Percentiles rank a stretch among this genome's conserved stretches.
These are phyloP conservation scores for Linaria vulgaris DNA, from an alignment of 257 asterid genomes.

Conservation along the genomic window DNA sequence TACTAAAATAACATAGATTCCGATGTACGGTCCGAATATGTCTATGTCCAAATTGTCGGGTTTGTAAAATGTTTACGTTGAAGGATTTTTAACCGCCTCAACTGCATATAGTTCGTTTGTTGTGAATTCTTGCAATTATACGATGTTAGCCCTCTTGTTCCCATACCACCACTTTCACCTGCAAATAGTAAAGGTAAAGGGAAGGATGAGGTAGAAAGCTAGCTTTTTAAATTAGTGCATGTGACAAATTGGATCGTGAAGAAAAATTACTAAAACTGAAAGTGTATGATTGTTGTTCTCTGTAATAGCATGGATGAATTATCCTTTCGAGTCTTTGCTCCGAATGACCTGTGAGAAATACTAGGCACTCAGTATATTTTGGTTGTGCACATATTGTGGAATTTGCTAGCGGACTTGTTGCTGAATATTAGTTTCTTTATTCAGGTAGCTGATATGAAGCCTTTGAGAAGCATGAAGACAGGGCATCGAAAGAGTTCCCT, in stretches of 20 bases:
- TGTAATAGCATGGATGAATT: slow-evolving; percentile 15
- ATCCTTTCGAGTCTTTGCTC: slow-evolving; percentile 79
- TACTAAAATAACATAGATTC: not conserved
- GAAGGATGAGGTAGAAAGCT: no score
- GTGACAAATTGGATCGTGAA: no score
- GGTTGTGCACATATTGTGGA: slow-evolving; percentile 6
- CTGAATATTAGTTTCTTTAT: slow-evolving; percentile 19
- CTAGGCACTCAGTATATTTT: not conserved
- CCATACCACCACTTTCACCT: no score
- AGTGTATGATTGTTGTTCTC: not conserved
- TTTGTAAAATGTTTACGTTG: slow-evolving; percentile 5
- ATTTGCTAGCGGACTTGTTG: slow-evolving; percentile 4
- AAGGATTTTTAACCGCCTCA: not conserved
- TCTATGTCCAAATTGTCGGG: not conserved
- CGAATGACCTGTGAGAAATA: slow-evolving; percentile 85
- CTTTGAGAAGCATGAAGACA: slow-evolving; percentile 70
- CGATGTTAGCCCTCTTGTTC: no score
- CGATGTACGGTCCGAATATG: not conserved
- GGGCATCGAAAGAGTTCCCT: slow-evolving; percentile 77
- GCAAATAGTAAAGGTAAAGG: no score
- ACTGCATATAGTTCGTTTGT: no score
- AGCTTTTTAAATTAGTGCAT: no score
- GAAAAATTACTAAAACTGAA: no score
- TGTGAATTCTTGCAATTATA: no score
- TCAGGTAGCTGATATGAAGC: slow-evolving; percentile 84